Conservation (phyloP, 1,284 basidiomycete species). For the Vanrija sp. region DNA sequence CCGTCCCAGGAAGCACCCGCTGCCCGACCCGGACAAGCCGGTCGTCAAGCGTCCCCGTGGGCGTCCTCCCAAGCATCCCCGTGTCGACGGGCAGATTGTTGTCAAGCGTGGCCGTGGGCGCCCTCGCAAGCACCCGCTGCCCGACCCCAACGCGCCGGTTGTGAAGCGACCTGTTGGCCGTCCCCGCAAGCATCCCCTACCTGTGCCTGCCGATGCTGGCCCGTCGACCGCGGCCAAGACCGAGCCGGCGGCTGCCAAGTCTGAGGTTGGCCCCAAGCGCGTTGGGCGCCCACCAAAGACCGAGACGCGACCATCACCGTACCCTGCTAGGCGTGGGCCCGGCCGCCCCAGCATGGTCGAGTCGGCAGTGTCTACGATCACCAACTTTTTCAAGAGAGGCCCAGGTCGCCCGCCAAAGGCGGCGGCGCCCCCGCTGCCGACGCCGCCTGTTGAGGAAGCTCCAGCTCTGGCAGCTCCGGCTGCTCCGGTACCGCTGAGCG, state of each 20-base stretch:
- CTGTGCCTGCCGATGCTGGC: not conserved
- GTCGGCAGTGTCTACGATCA: too few relatives aligned
- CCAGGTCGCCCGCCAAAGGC: too few relatives aligned
- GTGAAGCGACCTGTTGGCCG: not conserved
- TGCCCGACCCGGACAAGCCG: slow-evolving; percentile 5
- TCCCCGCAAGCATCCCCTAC: not conserved
- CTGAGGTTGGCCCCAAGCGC: not conserved
- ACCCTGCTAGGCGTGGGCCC: not conserved
- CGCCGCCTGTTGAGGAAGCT: not conserved
- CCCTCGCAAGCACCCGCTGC: not conserved
- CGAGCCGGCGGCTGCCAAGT: not conserved
- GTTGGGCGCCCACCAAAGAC: not conserved
- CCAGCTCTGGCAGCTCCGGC: not conserved
- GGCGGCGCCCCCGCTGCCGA: too few relatives aligned
- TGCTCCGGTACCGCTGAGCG: not conserved
- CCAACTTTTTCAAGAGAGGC: too few relatives aligned
- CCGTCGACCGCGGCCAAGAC: not conserved
- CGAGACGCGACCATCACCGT: not conserved
- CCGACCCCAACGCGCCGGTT: not conserved
- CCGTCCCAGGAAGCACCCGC: slow-evolving; percentile 14
- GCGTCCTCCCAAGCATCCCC: slow-evolving; percentile 9
- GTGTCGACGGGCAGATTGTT: too few relatives aligned
- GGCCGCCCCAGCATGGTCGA: not conserved
- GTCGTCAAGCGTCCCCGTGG: slow-evolving; percentile 4
- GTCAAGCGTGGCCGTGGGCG: not conserved